Conservation (phyloP, 2,329 filamentous ascomycete genomes). For the Cyphellophora attinorum region DNA sequence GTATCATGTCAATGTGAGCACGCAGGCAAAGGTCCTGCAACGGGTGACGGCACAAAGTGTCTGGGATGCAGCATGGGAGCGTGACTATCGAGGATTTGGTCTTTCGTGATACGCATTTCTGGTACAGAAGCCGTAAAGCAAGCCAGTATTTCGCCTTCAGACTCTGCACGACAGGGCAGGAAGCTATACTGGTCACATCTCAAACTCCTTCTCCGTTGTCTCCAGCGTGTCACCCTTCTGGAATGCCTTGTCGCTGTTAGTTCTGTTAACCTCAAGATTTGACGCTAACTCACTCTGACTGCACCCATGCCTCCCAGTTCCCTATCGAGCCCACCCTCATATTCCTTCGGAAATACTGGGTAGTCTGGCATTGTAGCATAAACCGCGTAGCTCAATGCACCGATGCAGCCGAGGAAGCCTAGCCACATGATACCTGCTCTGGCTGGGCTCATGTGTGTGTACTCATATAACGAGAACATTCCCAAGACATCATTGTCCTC, state of each 20-base stretch:
- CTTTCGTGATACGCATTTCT: too few relatives aligned
- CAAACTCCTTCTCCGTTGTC: not conserved
- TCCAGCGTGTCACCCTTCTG: constrained; percentile 8
- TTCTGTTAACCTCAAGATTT: not conserved
- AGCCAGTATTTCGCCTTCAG: too few relatives aligned
- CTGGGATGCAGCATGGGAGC: too few relatives aligned
- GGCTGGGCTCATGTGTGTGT: constrained; percentile 69
- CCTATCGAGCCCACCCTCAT: constrained; percentile 57
- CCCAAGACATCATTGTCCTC: constrained; percentile 92
- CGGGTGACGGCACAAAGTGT: too few relatives aligned
- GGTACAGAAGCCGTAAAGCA: too few relatives aligned
- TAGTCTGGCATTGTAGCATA: constrained; percentile 63
- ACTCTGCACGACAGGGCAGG: not conserved
- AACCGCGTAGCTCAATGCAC: constrained; percentile 59
- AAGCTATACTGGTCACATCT: not conserved
- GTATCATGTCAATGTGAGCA: too few relatives aligned
- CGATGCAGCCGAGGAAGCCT: constrained; percentile 53
- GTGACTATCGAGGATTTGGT: too few relatives aligned
- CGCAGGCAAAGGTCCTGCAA: too few relatives aligned
- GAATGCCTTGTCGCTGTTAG: constrained; percentile 6
- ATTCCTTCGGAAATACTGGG: constrained; percentile 59
- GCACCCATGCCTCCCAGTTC: constrained; percentile 65
- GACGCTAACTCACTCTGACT: constrained; percentile 38
- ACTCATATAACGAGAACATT: constrained; percentile 80
- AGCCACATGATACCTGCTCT: constrained; percentile 62